Evolutionary conservation across 768 basidiomycete genomes (phyloP).

Genomic region (Tephrocybe sp.): DNA sequence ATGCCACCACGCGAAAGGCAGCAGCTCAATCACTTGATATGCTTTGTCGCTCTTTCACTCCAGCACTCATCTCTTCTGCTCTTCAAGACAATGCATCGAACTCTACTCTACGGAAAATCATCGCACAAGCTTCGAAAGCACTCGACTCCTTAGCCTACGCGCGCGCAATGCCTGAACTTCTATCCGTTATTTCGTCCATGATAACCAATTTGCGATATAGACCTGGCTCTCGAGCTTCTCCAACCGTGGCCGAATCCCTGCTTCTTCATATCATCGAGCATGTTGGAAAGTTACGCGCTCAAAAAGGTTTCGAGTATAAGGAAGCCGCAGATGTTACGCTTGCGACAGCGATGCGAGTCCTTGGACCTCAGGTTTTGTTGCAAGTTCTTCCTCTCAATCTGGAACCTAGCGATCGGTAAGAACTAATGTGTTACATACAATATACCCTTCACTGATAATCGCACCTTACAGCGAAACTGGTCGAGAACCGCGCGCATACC

Average conservation of each 20-base stretch:
- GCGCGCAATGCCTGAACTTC: constrained; percentile 73
- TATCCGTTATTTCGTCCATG: constrained; percentile 72
- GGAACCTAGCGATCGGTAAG: constrained; percentile 76
- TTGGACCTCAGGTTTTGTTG: constrained; percentile 84
- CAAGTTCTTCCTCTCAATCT: constrained; percentile 80
- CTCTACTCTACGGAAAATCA: constrained; percentile 60
- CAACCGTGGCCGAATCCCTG: constrained; percentile 67
- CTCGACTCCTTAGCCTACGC: constrained; percentile 75
- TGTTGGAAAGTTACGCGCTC: constrained; percentile 70
- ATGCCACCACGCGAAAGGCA: constrained; percentile 59
- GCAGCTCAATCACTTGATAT: constrained; percentile 62
- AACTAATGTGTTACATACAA: constrained; percentile 9
- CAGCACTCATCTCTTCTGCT: constrained; percentile 56
- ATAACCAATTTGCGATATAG: constrained; percentile 61
- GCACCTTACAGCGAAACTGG: constrained; percentile 55
- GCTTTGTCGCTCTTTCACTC: constrained; percentile 71
- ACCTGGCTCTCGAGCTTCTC: constrained; percentile 33
- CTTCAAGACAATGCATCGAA: constrained; percentile 46
- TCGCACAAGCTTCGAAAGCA: constrained; percentile 64
- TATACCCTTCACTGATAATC: constrained; percentile 5
- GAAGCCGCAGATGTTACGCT: constrained; percentile 82
- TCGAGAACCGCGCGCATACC: constrained; percentile 84
- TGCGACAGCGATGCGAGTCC: constrained; percentile 75
- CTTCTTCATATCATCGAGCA: constrained; percentile 68
- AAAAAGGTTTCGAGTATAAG: constrained; percentile 88